Evolutionary conservation across 2,329 filamentous ascomycete genomes (phyloP), one percentile per base, ranked within the genome.

Genomic region (Drechmeria coniospora): DNA sequence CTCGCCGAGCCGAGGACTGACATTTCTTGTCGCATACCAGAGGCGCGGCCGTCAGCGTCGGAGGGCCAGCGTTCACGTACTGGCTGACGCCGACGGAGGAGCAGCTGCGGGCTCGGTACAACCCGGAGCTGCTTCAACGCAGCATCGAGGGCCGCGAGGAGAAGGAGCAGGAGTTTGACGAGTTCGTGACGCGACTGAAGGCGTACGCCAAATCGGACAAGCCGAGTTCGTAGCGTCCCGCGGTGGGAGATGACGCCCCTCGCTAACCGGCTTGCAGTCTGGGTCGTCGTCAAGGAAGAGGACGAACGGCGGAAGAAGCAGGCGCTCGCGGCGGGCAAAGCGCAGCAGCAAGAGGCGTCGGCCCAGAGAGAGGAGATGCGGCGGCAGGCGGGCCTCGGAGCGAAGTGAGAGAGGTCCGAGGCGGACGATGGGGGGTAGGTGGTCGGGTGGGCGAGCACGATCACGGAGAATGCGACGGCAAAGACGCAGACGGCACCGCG

Each of bases 51-150:
- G 63, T 90, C 42, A 76, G 73, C 45, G 65, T 94, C 33, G 90
- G 90, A 28, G 90, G 90, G 4, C 90, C 90, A 15, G 77, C 79
- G 11, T 59, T 95, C 29, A 79, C 87, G 23, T 70, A 76, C 56
- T 92, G 74, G 51, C 59, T 92, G 25, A 69, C 69, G 25, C 90
- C 90, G 2, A 78, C 79, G 9, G 84, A 94, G 42, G 90, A 94
- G 54, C 84, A 95, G 57, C 67, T 98, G 23, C 84, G 92, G 63
- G 65, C 82, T 59, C 74, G 68, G 54, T 95, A 95, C 60, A 95
- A 87, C 53, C 87, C 87, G 1, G 90, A 95, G 19, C 68, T 98
- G n/a, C 80, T 90, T 49, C 80, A 81, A 52, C 72, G 79, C 46
- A 84, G 80, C 36, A 59, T 92, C n/a, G 84, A 86, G 52, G 70